Conservation (phyloP, 768 basidiomycete species). For the Lyophyllum shimeji region DNA sequence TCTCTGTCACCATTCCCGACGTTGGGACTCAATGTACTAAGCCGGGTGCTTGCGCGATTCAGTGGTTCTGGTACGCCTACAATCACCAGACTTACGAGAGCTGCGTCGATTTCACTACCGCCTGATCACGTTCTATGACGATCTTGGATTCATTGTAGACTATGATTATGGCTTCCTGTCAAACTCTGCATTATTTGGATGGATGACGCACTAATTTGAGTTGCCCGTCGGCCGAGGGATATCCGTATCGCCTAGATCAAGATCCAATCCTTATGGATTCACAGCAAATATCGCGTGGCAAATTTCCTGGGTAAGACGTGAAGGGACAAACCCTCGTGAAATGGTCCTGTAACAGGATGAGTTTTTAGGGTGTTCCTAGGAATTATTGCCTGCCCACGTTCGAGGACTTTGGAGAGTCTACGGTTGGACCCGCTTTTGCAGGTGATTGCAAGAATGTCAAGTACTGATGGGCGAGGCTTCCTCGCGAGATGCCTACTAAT, state of each 20-base stretch:
- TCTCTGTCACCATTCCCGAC: conserved; percentile 30
- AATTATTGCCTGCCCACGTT: not conserved
- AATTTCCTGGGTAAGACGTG: not conserved
- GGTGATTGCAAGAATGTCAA: not conserved
- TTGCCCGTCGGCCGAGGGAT: too few relatives aligned
- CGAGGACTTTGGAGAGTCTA: not conserved
- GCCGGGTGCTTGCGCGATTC: conserved; percentile 33
- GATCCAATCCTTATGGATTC: not conserved
- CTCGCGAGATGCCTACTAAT: not conserved
- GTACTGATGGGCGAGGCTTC: too few relatives aligned
- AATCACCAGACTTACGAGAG: conserved; percentile 35
- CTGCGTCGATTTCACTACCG: conserved; percentile 30
- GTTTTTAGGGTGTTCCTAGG: not conserved
- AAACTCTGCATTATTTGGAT: too few relatives aligned
- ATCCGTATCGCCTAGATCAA: not conserved
- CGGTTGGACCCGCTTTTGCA: too few relatives aligned
- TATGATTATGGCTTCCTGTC: too few relatives aligned
- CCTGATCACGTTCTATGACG: not conserved
- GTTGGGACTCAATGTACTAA: conserved; percentile 27
- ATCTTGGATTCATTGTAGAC: not conserved
- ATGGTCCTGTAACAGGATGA: not conserved
- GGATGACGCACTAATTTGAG: not conserved
- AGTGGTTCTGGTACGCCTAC: conserved; percentile 36
- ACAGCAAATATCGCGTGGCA: not conserved
- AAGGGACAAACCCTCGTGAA: not conserved